These are phyloP conservation scores for Mycena olivaceomarginata DNA, from an alignment of 768 basidiomycete species.

Conservation along the genomic window DNA sequence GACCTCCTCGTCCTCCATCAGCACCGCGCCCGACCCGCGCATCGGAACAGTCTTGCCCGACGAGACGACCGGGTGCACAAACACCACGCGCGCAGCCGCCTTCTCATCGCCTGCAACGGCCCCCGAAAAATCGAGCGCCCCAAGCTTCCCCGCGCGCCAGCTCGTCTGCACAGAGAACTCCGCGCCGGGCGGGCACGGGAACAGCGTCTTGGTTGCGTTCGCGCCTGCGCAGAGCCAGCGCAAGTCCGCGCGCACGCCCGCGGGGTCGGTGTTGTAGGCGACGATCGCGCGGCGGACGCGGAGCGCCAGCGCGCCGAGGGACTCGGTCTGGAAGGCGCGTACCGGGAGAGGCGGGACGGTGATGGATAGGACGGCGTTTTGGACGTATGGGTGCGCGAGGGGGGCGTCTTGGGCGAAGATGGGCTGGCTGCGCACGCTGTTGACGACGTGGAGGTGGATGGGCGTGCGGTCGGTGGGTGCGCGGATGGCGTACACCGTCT, in stretches of 20 bases:
- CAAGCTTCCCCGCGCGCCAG: slow-evolving; percentile 13
- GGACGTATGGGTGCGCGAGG: slow-evolving; percentile 22
- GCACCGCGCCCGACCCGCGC: slow-evolving; percentile 14
- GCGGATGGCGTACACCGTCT: slow-evolving; percentile 13
- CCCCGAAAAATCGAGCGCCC: slow-evolving; percentile 31
- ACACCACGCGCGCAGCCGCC: slow-evolving; percentile 19
- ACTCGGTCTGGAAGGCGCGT: background rate
- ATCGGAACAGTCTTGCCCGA: slow-evolving; percentile 1
- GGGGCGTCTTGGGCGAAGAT: slow-evolving; percentile 16
- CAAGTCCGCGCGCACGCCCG: background rate
- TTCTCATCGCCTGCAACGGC: background rate
- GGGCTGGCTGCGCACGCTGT: slow-evolving; percentile 18
- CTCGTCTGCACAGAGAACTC: background rate
- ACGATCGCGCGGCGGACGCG: slow-evolving; percentile 24
- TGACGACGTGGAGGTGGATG: slow-evolving; percentile 22
- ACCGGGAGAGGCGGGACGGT: slow-evolving; percentile 7
- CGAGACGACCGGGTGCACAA: background rate
- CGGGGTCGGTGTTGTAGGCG: slow-evolving; percentile 10
- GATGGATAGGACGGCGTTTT: slow-evolving; percentile 21
- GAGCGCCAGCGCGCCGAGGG: slow-evolving; percentile 23
- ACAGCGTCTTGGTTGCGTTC: background rate
- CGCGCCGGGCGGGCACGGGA: slow-evolving; percentile 22
- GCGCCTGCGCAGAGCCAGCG: slow-evolving; percentile 12
- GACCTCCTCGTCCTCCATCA: slow-evolving; percentile 20
- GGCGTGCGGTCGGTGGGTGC: background rate